Evolutionary conservation across 73 alveolate species (phyloP).

Genomic region (Breviolum minutum): DNA sequence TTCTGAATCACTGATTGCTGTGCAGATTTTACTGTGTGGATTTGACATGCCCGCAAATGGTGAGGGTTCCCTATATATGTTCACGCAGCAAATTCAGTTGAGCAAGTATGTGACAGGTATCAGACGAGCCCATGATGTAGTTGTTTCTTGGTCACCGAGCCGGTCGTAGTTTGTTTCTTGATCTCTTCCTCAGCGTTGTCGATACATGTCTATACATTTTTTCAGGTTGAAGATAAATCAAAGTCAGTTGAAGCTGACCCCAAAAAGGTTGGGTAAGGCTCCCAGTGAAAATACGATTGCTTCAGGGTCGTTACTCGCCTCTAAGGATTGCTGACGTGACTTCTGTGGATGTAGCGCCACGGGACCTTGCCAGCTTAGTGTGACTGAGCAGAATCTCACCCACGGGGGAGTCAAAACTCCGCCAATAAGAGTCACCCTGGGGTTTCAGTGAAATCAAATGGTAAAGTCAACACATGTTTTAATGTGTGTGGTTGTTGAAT

Average conservation of each 20-base stretch:
- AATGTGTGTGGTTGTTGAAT: background rate
- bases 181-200: background rate
- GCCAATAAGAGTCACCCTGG: background rate
- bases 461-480: background rate
- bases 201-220: background rate
- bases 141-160: background rate
- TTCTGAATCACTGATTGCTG: too few relatives aligned
- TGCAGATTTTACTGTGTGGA: background rate
- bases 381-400: background rate
- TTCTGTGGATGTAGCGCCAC: background rate
- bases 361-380: constrained; percentile 47
- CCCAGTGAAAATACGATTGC: background rate
- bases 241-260: too few relatives aligned
- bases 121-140: constrained; percentile 1
- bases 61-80: background rate
- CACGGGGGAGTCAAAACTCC: background rate
- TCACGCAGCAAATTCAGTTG: background rate
- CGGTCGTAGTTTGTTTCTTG: too few relatives aligned
- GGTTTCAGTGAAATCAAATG: background rate
- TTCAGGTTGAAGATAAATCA: too few relatives aligned
- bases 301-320: background rate
- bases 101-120: background rate
- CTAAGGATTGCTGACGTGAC: background rate
- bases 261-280: background rate
- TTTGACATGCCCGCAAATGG: background rate